Conservation (phyloP, 179 eudicot genomes). For the Gypsophila paniculata region DNA sequence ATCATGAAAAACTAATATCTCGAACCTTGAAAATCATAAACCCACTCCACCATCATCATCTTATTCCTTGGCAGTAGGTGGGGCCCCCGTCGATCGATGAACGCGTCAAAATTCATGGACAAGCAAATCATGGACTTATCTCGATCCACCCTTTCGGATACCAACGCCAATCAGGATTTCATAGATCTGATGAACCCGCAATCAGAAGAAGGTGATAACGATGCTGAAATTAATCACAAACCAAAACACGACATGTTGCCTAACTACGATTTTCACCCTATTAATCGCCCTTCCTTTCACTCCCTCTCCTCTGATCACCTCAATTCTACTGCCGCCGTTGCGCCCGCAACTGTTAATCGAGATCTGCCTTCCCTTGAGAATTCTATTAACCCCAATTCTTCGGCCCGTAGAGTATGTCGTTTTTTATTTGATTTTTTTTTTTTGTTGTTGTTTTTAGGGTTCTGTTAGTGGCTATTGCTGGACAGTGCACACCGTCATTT, state of each 20-base stretch:
- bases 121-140: slow-evolving; percentile 94
- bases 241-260: slow-evolving; percentile 55
- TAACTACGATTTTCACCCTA: slow-evolving; percentile 80
- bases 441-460: neutral
- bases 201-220: slow-evolving; percentile 25
- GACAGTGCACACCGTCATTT: no score
- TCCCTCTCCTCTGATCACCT: slow-evolving; percentile 29
- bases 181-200: slow-evolving; percentile 57
- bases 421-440: neutral
- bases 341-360: slow-evolving; percentile 31
- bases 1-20: no score
- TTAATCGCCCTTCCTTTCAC: slow-evolving; percentile 34
- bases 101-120: slow-evolving; percentile 78
- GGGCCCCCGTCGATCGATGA: slow-evolving; percentile 40
- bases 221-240: slow-evolving; percentile 2
- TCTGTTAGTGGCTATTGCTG: neutral
- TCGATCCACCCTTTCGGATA: slow-evolving; percentile 42
- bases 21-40: no score
- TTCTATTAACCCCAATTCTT: slow-evolving; percentile 29
- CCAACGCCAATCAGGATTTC: slow-evolving; percentile 37
- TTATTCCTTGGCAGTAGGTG: no score
- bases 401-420: slow-evolving; percentile 39
- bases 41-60: no score
- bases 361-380: slow-evolving; percentile 54
- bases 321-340: slow-evolving; percentile 21